Evolutionary conservation across 164 flowering plant genomes (phyloP).

Genomic region (Vitis vinifera): ASM3070453v1 NC_081808.1:5737001-5737500

Average conservation of each 20-base stretch:
- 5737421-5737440: too few species aligned
- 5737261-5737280: slow-evolving; percentile 54
- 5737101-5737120: slow-evolving; percentile 59
- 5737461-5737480: too few species aligned
- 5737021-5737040: neutral
- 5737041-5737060: neutral
- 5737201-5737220: slow-evolving; percentile 58
- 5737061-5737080: neutral
- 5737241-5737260: slow-evolving; percentile 64
- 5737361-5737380: slow-evolving; percentile 9
- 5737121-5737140: slow-evolving; percentile 56
- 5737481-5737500: too few species aligned
- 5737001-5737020: slow-evolving; percentile 4
- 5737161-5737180: slow-evolving; percentile 70
- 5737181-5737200: slow-evolving; percentile 76
- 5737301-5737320: slow-evolving; percentile 46
- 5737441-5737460: too few species aligned
- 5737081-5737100: slow-evolving; percentile 55
- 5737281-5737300: slow-evolving; percentile 37
- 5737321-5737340: slow-evolving; percentile 42
- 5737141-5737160: slow-evolving; percentile 62
- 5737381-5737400: neutral
- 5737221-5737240: slow-evolving; percentile 68
- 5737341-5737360: slow-evolving; percentile 34
- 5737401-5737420: too few species aligned